A percentile compares a stretch with the other conserved stretches of the same genome.
These are phyloP conservation scores for Gomphus sp. DNA, from an alignment of 1,284 basidiomycete genomes.

Conservation along the genomic window DNA sequence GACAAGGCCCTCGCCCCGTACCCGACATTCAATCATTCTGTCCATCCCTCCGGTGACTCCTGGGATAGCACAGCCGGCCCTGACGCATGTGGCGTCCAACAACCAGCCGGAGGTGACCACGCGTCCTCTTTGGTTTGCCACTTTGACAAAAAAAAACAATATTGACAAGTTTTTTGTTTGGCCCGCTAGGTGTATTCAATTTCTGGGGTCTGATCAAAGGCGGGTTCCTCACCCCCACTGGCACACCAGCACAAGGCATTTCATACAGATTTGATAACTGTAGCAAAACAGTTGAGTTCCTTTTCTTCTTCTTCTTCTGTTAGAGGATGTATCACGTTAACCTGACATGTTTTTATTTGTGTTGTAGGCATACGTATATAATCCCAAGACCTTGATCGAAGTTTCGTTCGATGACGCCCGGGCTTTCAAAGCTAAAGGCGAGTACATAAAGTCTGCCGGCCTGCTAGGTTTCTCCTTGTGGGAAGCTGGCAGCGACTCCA, in stretches of 20 bases:
- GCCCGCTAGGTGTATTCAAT: constrained; percentile 44
- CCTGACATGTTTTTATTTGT: too few species aligned
- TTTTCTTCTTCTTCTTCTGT: background rate
- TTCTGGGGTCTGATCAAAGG: constrained; percentile 50
- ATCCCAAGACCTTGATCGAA: constrained; percentile 39
- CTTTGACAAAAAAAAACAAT: too few species aligned
- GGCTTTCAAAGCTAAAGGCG: constrained; percentile 53
- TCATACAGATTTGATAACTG: constrained; percentile 49
- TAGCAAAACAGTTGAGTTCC: constrained; percentile 53
- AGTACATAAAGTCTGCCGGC: constrained; percentile 39
- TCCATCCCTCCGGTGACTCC: constrained; percentile 42
- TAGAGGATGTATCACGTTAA: background rate
- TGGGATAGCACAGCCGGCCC: constrained; percentile 40
- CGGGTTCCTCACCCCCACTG: constrained; percentile 45
- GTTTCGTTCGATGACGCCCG: constrained; percentile 53
- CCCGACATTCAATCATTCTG: constrained; percentile 37
- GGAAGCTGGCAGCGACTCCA: constrained; percentile 52
- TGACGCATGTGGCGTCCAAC: constrained; percentile 45
- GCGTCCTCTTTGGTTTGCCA: background rate
- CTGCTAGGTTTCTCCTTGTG: constrained; percentile 59
- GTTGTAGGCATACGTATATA: constrained; percentile 56
- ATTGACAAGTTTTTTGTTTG: constrained; percentile 13
- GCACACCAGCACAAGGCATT: constrained; percentile 39
- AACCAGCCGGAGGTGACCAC: constrained; percentile 14
- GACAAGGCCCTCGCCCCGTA: constrained; percentile 31